Percentiles rank a stretch among this genome's conserved stretches.
Evolutionary conservation across 164 flowering plant species (phyloP).

Genomic region (Vitis amurensis): DNA sequence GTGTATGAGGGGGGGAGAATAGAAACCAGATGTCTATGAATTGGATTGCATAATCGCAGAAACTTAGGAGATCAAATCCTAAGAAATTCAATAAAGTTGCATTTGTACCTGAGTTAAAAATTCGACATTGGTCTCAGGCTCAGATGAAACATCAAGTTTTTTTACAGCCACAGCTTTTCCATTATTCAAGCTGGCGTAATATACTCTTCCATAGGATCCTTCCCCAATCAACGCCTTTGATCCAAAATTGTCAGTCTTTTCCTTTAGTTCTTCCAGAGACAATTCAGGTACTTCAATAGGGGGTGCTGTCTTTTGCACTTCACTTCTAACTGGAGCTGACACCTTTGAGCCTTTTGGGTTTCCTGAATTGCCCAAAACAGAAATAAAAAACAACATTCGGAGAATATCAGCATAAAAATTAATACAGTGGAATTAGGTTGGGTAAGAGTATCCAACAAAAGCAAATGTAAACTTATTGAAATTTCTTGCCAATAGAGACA

Average conservation of each 20-base stretch:
- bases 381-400: too few species aligned
- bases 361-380: constrained; percentile 34
- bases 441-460: too few species aligned
- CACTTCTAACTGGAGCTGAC: constrained; percentile 54
- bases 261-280: constrained; percentile 77
- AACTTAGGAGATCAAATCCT: not conserved
- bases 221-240: constrained; percentile 92
- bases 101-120: constrained; percentile 78
- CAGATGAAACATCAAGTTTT: constrained; percentile 86
- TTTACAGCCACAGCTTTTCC: constrained; percentile 83
- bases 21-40: not conserved
- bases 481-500: too few species aligned
- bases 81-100: not conserved
- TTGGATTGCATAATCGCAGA: not conserved
- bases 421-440: too few species aligned
- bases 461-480: too few species aligned
- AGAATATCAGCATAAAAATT: too few species aligned
- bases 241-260: constrained; percentile 90
- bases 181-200: constrained; percentile 58
- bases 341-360: constrained; percentile 44
- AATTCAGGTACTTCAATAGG: constrained; percentile 83
- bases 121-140: constrained; percentile 78
- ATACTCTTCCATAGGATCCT: constrained; percentile 97
- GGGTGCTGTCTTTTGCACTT: constrained; percentile 60
- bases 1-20: not conserved